Base-by-base conservation (phyloP, 352 stramenopile species). In the Globisporangium megalacanthum region DNA sequence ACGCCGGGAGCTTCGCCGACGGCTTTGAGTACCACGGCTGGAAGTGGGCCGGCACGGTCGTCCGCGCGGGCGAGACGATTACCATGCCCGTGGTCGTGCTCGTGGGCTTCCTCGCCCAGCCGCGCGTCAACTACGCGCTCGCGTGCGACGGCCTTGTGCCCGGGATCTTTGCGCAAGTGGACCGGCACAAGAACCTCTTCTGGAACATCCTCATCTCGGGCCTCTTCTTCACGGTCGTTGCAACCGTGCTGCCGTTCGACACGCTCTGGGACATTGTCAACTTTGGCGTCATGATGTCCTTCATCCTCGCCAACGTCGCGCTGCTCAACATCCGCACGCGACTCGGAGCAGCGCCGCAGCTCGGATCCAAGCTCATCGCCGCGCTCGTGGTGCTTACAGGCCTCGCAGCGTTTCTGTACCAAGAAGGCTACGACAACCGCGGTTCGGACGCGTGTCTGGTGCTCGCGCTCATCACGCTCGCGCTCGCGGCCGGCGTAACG, bases 21-120 rank as follows among this genome's bases (percentile, higher is more conserved):
- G 77, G 77, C 6, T 88, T 88, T 31, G 77, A 79, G 3, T 58
- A 61, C 36, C 68, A 72, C 10, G 48, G 56, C 5, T 29, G 60
- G 14, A 64, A 78, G 50, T 85, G 75, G 77, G 77, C 77, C 17
- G 69, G 62, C 8, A 54, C 74, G 44, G 71, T 87, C 29, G 77
- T 87, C 20, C 77, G 72, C 25, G 72, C 70, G 17, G 74, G 77
- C 61, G 75, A 88, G 59, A 76, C 70, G 3, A 70, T 92, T 17
- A 98, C 91, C 17, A 92, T 98, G 66, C 94, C 94, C 0, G 65
- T 98, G 19, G 94, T 98, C 45, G 93, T 98, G 46, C 65, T 98
- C 8, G 80, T 98, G 15, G 91, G 79, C 48, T 92, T 98, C 58
- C 66, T 98, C 10, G 91, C 92, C 47, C 94, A 98, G 65, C 94